phyloP scores from a whole-genome alignment of 2,329 filamentous ascomycete genomes.

The Pseudogymnoascus sp. region DNA sequence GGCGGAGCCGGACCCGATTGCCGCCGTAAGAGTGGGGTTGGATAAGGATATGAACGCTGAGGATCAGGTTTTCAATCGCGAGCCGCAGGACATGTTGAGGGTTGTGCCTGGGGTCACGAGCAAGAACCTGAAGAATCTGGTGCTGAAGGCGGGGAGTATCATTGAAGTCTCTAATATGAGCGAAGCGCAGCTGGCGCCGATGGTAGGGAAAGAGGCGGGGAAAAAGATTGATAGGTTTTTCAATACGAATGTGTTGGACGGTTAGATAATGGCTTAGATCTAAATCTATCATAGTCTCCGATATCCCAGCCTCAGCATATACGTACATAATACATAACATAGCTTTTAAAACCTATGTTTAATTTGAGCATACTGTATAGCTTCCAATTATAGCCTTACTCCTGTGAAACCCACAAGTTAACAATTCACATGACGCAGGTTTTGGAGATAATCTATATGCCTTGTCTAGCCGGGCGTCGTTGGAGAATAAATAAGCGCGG shows the following conservation, averaged over 20 bases:
- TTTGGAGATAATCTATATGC: not conserved
- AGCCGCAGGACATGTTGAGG: constrained; percentile 85
- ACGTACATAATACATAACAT: not conserved
- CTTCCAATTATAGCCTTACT: not conserved
- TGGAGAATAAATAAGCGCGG: not conserved
- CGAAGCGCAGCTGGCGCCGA: constrained; percentile 60
- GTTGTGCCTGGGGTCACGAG: constrained; percentile 77
- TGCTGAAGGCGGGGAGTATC: constrained; percentile 67
- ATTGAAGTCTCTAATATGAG: constrained; percentile 80
- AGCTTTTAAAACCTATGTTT: not conserved
- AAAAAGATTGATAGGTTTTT: constrained; percentile 78
- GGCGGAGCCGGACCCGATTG: constrained; percentile 81
- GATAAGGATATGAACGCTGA: constrained; percentile 55
- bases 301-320: not conserved
- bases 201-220: constrained; percentile 73
- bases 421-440: not conserved
- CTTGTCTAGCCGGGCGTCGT: not conserved
- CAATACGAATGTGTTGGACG: constrained; percentile 34
- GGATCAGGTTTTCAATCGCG: constrained; percentile 69
- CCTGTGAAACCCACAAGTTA: not conserved
- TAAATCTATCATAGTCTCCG: not conserved
- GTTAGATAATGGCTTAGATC: not conserved
- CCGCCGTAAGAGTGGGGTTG: constrained; percentile 76
- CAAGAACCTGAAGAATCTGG: constrained; percentile 67
- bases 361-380: not conserved